Evolutionary conservation across 1,284 basidiomycete species (phyloP).

Genomic region (Apiotrichum akiyoshidainum): DNA sequence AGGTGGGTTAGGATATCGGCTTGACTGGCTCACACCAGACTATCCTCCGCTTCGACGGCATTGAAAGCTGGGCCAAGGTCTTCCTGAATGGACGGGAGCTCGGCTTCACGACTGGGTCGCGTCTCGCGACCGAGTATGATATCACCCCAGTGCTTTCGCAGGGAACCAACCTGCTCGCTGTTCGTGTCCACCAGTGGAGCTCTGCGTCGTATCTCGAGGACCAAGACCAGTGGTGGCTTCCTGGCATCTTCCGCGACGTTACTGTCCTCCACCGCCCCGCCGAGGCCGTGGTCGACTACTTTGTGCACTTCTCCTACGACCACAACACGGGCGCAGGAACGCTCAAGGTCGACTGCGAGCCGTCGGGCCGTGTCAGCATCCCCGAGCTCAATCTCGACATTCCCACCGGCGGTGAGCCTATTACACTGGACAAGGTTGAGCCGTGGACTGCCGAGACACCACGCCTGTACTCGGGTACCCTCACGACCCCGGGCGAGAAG

Average conservation of each 20-base stretch:
- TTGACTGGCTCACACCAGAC: constrained; percentile 3
- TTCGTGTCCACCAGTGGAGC: constrained; percentile 27
- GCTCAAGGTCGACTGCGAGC: constrained; percentile 23
- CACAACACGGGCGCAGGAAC: constrained; percentile 17
- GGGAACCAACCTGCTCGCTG: constrained; percentile 15
- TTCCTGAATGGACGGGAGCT: constrained; percentile 19
- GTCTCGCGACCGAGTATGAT: constrained; percentile 21
- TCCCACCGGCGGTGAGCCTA: constrained; percentile 7
- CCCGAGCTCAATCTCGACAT: constrained; percentile 27
- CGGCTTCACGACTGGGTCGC: constrained; percentile 11
- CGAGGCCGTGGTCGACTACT: constrained; percentile 18
- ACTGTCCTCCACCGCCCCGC: constrained; percentile 23
- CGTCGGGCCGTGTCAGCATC: constrained; percentile 12
- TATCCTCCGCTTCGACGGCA: constrained; percentile 22
- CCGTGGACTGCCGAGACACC: constrained; percentile 31
- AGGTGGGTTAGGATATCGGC: background rate
- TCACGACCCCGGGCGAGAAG: background rate
- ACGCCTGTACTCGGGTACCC: constrained; percentile 12
- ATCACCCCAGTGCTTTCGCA: background rate
- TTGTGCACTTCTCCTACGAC: constrained; percentile 24
- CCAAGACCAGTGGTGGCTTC: constrained; percentile 33
- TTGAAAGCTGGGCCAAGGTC: constrained; percentile 20
- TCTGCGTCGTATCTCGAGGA: constrained; percentile 25
- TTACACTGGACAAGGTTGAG: constrained; percentile 6
- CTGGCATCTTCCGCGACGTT: constrained; percentile 30